phyloP scores from a whole-genome alignment of 208 protist species.

The Naegleria lovaniensis region DNA sequence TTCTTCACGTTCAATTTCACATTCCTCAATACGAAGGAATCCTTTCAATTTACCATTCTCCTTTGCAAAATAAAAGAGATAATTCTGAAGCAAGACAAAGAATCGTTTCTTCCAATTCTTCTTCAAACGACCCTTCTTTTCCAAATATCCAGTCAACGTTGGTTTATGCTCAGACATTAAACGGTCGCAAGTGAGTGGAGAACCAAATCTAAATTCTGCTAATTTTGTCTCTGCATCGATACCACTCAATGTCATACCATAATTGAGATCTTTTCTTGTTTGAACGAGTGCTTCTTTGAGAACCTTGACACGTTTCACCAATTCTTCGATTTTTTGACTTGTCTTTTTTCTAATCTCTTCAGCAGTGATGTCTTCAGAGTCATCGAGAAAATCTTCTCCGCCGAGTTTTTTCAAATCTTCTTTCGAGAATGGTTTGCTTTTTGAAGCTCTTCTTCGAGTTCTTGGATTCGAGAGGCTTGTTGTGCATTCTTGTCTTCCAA shows the following conservation, averaged over 20 bases:
- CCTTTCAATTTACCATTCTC: neutral
- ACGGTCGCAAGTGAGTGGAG: neutral
- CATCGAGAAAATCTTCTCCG: neutral
- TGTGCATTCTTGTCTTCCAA: neutral
- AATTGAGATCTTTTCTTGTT: neutral
- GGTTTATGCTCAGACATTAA: neutral
- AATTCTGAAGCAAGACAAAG: neutral
- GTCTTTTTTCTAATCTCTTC: neutral
- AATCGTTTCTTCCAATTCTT: conserved; percentile 6
- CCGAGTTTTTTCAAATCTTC: neutral
- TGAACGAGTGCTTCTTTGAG: neutral
- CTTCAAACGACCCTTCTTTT: conserved; percentile 1
- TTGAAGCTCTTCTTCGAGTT: neutral
- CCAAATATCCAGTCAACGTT: neutral
- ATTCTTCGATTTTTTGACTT: neutral
- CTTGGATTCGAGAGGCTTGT: neutral
- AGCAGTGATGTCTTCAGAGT: neutral
- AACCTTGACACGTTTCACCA: neutral
- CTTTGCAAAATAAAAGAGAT: neutral
- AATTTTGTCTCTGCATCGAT: neutral
- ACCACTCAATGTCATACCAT: neutral
- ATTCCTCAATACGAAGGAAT: neutral
- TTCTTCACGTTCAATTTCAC: neutral
- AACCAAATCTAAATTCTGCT: neutral
- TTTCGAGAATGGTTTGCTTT: neutral